Conservation (phyloP, 2,329 filamentous ascomycete species). For the Blumeria graminis region DNA sequence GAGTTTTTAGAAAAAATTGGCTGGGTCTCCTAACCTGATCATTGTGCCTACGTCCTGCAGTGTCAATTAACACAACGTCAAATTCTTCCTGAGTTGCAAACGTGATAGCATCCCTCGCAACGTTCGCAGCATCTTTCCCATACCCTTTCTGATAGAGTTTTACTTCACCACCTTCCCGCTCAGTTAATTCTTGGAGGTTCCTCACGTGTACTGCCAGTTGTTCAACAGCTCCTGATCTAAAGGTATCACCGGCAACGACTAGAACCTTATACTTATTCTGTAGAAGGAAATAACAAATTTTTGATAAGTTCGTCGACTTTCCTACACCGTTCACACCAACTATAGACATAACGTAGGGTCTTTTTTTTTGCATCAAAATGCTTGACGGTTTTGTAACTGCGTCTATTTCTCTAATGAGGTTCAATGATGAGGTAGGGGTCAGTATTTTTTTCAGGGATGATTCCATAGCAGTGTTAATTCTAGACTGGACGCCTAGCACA, state of each 20-base stretch:
- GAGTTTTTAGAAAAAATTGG: constrained; percentile 2
- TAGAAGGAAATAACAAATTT: constrained; percentile 92
- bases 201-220: constrained; percentile 88
- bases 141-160: constrained; percentile 95
- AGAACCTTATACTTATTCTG: constrained; percentile 94
- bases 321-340: constrained; percentile 96
- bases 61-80: constrained; percentile 93
- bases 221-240: constrained; percentile 90
- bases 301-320: constrained; percentile 92
- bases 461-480: constrained; percentile 70
- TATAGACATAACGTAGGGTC: constrained; percentile 93
- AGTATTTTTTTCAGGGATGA: constrained; percentile 84
- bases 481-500: constrained; percentile 42
- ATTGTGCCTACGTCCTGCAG: constrained; percentile 82
- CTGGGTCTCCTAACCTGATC: constrained; percentile 29
- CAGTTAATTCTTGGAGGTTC: constrained; percentile 71
- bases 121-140: constrained; percentile 86
- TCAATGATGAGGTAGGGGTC: constrained; percentile 81
- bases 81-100: constrained; percentile 53
- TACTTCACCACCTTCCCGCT: constrained; percentile 61
- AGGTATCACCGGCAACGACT: constrained; percentile 86
- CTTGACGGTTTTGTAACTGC: constrained; percentile 43
- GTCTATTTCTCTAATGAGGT: constrained; percentile 83
- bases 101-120: constrained; percentile 79
- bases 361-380: constrained; percentile 35